Evolutionary conservation across 2,329 filamentous ascomycete species (phyloP).

Genomic region (Apiospora koreana): DNA sequence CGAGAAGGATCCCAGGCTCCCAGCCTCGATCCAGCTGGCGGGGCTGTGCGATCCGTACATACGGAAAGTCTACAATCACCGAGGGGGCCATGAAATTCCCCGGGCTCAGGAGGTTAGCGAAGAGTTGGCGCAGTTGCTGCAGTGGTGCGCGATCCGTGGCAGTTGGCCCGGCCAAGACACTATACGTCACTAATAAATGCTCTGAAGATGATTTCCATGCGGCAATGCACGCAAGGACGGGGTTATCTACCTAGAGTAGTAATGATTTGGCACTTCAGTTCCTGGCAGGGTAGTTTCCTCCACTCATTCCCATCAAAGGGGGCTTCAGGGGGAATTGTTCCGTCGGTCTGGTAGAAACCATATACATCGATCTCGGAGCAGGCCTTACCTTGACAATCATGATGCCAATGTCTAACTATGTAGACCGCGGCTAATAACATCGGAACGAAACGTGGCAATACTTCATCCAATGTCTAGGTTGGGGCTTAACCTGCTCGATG

Average conservation of each 20-base stretch:
- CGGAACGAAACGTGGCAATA: too few relatives aligned
- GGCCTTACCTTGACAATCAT: too few relatives aligned
- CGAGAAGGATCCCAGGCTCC: conserved; percentile 25
- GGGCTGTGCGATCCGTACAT: conserved; percentile 33
- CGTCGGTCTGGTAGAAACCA: too few relatives aligned
- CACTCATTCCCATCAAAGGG: not conserved
- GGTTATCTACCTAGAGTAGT: too few relatives aligned
- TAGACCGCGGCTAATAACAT: too few relatives aligned
- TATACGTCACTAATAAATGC: not conserved
- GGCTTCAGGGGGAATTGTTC: not conserved
- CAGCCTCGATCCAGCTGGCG: conserved; percentile 27
- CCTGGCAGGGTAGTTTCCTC: not conserved
- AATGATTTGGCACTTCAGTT: not conserved
- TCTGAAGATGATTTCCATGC: not conserved
- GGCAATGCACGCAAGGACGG: not conserved
- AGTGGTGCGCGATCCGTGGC: conserved; percentile 27
- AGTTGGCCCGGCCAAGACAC: conserved; percentile 27
- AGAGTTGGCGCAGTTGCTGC: conserved; percentile 22
- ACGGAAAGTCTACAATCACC: conserved; percentile 26
- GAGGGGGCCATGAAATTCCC: conserved; percentile 22
- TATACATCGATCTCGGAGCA: too few relatives aligned
- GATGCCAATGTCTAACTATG: too few relatives aligned
- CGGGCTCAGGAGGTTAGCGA: conserved; percentile 18
- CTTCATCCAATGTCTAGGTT: too few relatives aligned
- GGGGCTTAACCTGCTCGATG: too few relatives aligned